phyloP scores from a whole-genome alignment of 441 rosid species.

The Adansonia rubrostipa region DNA sequence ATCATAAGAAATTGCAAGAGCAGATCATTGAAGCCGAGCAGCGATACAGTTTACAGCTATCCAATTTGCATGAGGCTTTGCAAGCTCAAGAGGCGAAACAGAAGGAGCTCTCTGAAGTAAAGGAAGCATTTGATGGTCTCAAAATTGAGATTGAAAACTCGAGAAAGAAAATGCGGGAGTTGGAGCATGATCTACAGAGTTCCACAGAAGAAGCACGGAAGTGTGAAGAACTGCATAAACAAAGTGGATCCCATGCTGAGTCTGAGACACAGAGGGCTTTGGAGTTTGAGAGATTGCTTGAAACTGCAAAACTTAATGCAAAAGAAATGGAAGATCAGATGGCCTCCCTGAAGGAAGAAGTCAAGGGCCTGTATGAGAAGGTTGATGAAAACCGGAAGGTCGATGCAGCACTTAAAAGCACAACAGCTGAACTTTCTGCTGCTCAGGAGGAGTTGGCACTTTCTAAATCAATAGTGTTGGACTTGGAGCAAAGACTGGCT shows the following conservation, averaged over 20 bases:
- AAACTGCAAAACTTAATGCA: slow-evolving; percentile 56
- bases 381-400: slow-evolving; percentile 68
- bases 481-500: slow-evolving; percentile 62
- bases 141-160: slow-evolving; percentile 70
- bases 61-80: slow-evolving; percentile 64
- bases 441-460: slow-evolving; percentile 67
- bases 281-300: slow-evolving; percentile 79
- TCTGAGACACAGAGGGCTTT: slow-evolving; percentile 71
- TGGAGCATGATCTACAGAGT: slow-evolving; percentile 63
- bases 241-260: slow-evolving; percentile 80
- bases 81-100: slow-evolving; percentile 73
- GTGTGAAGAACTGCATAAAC: slow-evolving; percentile 81
- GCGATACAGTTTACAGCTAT: slow-evolving; percentile 61
- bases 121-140: slow-evolving; percentile 73
- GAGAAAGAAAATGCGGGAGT: slow-evolving; percentile 63
- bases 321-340: slow-evolving; percentile 61
- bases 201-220: slow-evolving; percentile 68
- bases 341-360: slow-evolving; percentile 67
- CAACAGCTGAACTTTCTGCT: slow-evolving; percentile 62
- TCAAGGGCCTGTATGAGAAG: slow-evolving; percentile 66
- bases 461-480: slow-evolving; percentile 62
- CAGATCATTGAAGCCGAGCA: slow-evolving; percentile 68
- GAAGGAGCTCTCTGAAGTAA: slow-evolving; percentile 72
- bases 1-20: slow-evolving; percentile 70
- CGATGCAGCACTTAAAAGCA: slow-evolving; percentile 70